Percentiles rank a stretch among this genome's conserved stretches.
phyloP scores from a whole-genome alignment of 2,329 filamentous ascomycete genomes.

The Fusarium dimerum region DNA sequence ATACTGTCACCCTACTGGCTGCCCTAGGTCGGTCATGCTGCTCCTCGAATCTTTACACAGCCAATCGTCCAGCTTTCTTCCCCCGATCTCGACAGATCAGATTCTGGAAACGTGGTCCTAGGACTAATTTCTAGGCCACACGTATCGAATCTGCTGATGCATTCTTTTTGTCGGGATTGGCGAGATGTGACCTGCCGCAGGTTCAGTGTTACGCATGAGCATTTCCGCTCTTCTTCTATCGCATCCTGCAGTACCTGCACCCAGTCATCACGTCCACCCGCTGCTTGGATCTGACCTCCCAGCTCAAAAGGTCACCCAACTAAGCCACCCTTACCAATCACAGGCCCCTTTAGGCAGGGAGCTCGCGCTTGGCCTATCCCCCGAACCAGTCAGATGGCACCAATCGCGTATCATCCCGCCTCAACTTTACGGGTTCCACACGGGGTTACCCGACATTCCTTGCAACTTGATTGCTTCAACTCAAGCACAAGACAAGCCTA shows the following conservation, averaged over 20 bases:
- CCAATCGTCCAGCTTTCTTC: slow-evolving; percentile 11
- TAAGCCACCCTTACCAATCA: slow-evolving; percentile 27
- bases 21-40: not conserved
- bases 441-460: slow-evolving; percentile 32
- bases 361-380: slow-evolving; percentile 22
- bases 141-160: slow-evolving; percentile 19
- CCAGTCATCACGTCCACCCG: not conserved
- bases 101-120: slow-evolving; percentile 19
- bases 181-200: not conserved
- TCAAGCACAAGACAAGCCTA: slow-evolving; percentile 19
- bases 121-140: slow-evolving; percentile 19
- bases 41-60: slow-evolving; percentile 4
- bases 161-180: slow-evolving; percentile 10
- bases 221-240: not conserved
- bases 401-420: slow-evolving; percentile 32
- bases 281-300: slow-evolving; percentile 11
- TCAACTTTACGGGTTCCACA: slow-evolving; percentile 26
- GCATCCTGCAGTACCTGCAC: not conserved
- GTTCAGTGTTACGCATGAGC: not conserved
- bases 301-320: slow-evolving; percentile 16
- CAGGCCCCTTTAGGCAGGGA: slow-evolving; percentile 9
- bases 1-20: slow-evolving; percentile 10
- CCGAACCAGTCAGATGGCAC: slow-evolving; percentile 32
- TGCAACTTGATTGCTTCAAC: slow-evolving; percentile 28
- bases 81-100: slow-evolving; percentile 19